A percentile compares a stretch with the other conserved stretches of the same genome.
phyloP scores from a whole-genome alignment of 345 rosid species.

The Litchi chinensis region DNA sequence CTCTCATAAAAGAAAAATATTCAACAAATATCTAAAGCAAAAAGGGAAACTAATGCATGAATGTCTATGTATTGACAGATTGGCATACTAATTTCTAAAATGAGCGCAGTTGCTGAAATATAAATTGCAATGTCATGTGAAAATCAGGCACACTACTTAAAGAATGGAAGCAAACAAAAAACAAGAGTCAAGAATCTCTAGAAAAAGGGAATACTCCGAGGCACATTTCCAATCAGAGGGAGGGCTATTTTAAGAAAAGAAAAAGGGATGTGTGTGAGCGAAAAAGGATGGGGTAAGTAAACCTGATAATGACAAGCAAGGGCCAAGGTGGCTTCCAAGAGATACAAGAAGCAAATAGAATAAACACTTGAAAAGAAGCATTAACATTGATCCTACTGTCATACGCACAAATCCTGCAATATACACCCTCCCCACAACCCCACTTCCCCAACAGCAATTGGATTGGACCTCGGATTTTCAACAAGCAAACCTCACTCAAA shows the following conservation, averaged over 20 bases:
- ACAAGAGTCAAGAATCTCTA: neutral
- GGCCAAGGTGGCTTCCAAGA: slow-evolving; percentile 1
- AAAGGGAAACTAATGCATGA: neutral
- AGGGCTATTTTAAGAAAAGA: neutral
- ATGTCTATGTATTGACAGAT: neutral
- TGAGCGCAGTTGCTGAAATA: neutral
- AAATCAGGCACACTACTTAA: neutral
- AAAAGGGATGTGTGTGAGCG: neutral
- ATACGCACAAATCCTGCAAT: neutral
- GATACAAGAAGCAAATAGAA: neutral
- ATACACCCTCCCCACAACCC: neutral
- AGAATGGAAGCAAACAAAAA: neutral
- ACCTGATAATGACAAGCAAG: neutral
- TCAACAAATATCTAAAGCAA: neutral
- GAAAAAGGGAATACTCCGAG: neutral
- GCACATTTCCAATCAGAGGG: neutral
- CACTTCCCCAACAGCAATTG: neutral
- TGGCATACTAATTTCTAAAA: neutral
- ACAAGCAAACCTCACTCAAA: neutral
- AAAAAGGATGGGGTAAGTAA: neutral
- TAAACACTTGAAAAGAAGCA: neutral
- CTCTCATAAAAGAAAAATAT: neutral
- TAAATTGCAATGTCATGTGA: neutral
- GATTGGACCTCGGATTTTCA: slow-evolving; percentile 1
- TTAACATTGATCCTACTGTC: neutral